phyloP scores from a whole-genome alignment of 2,329 filamentous ascomycete genomes.

The Beauveria sp. region DNA sequence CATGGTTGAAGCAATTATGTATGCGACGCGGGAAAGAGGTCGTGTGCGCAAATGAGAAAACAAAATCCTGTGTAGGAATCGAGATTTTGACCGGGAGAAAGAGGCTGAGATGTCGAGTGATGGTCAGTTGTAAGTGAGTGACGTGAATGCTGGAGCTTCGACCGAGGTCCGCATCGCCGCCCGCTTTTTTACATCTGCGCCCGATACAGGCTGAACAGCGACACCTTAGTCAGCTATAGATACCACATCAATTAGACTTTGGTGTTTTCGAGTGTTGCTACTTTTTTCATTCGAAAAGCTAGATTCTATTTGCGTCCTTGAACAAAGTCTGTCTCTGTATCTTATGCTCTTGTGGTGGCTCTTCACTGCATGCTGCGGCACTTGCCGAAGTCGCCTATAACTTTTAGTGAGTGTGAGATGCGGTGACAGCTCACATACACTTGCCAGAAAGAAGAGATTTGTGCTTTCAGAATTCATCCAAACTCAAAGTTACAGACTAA shows the following conservation, averaged over 20 bases:
- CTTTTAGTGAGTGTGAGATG: no score
- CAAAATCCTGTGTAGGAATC: no score
- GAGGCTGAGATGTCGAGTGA: not conserved
- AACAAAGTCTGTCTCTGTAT: no score
- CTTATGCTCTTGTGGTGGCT: no score
- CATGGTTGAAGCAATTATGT: not conserved
- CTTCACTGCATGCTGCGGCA: no score
- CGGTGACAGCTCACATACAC: no score
- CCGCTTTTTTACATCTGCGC: slow-evolving; percentile 1
- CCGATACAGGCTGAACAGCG: not conserved
- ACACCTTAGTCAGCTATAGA: not conserved
- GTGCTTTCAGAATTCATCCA: no score
- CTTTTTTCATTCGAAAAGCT: no score
- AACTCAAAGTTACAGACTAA: no score
- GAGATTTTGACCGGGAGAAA: not conserved
- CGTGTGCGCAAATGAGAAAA: not conserved
- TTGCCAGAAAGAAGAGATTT: no score
- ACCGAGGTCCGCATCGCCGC: slow-evolving; percentile 2
- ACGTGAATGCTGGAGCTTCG: not conserved
- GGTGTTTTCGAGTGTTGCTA: not conserved
- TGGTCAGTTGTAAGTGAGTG: not conserved
- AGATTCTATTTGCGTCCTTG: no score
- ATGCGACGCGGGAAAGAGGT: not conserved
- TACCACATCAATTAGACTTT: not conserved
- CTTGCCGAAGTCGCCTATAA: no score